A percentile compares a stretch with the other conserved stretches of the same genome.
These are phyloP conservation scores for Apiospora rasikravindrae DNA, from an alignment of 2,329 filamentous ascomycete genomes.

Conservation along the genomic window DNA sequence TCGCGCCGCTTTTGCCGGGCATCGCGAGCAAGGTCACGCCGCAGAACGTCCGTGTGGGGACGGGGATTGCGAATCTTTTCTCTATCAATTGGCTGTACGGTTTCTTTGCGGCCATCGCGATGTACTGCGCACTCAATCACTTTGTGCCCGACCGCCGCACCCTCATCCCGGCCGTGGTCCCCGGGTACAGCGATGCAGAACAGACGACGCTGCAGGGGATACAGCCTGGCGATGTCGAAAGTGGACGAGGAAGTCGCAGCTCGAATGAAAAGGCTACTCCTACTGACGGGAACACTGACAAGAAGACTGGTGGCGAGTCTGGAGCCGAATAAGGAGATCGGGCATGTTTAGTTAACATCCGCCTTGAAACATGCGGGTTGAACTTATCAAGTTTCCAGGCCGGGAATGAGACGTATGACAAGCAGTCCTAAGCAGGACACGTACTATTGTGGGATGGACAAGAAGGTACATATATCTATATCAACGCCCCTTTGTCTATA, in stretches of 20 bases:
- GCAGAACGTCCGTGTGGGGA: conserved; percentile 29
- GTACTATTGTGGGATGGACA: too few relatives aligned
- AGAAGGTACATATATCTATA: too few relatives aligned
- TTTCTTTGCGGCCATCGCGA: conserved; percentile 31
- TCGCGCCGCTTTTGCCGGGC: conserved; percentile 39
- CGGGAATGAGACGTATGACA: too few relatives aligned
- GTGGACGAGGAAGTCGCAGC: not conserved
- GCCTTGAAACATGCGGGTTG: too few relatives aligned
- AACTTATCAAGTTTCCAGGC: too few relatives aligned
- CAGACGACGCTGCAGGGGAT: conserved; percentile 19
- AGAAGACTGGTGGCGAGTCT: too few relatives aligned
- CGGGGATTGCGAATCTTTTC: conserved; percentile 35
- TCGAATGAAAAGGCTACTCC: not conserved
- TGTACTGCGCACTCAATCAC: conserved; percentile 31
- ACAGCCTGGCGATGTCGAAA: conserved; percentile 22
- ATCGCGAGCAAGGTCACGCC: conserved; percentile 36
- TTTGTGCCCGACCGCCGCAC: conserved; percentile 31
- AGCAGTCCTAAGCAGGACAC: too few relatives aligned
- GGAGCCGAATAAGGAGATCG: too few relatives aligned
- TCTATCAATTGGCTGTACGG: conserved; percentile 39
- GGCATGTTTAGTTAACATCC: too few relatives aligned
- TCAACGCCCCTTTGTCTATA: too few relatives aligned
- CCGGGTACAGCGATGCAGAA: conserved; percentile 21
- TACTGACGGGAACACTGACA: too few relatives aligned
- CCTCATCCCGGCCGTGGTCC: conserved; percentile 29